Evolutionary conservation across 306 rosid genomes (phyloP), one percentile per base, ranked within the genome.

Genomic region (Fragaria ananassa): DNA sequence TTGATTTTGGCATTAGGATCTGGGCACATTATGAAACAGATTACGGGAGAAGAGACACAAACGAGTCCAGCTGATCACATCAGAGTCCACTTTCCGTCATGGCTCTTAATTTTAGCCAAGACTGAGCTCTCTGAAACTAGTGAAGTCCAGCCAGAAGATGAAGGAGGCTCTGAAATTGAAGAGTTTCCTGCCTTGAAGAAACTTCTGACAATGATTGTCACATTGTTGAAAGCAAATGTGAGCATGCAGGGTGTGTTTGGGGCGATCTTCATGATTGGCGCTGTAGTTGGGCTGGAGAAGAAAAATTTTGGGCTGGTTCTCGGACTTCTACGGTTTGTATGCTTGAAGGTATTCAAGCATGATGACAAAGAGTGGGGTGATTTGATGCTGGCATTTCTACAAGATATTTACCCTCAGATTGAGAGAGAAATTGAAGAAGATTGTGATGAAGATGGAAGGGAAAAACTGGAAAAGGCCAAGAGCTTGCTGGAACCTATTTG

Each of bases 401-500:
- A 88, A 74, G 88, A 82, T 57, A 75, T 93, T 12, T 92, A 86
- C 74, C 93, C 83, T 75, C 89, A 74, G 82, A 87, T 90, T 45
- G 96, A 92, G 85, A 83, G 80, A 65, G 87, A 85, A 78, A 56
- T 84, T 2, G 86, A 79, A 70, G 92, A 87, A 74, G 83, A 83
- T 37, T 69, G 61, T 68, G 72, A 84, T 17, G 91, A 83, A 49
- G 95, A 90, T 77, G 88, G 70, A 76, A 83, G 73, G 41, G 79
- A 78, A 70, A 83, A 86, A 57, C 78, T 95, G 65, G 81, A 23
- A 35, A 46, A 37, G 42, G 87, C 90, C 14, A 89, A 78, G 82
- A 81, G 78, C 41, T 83, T 89, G 91, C 89, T 95, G 75, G 91
- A 90, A 76, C 98, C 97, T 60, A 74, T 90, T 68, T 92, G 98